Percentiles rank a stretch among this genome's conserved stretches.
Conservation (phyloP, 169 alveolate species). For the Eimeria necatrix region DNA sequence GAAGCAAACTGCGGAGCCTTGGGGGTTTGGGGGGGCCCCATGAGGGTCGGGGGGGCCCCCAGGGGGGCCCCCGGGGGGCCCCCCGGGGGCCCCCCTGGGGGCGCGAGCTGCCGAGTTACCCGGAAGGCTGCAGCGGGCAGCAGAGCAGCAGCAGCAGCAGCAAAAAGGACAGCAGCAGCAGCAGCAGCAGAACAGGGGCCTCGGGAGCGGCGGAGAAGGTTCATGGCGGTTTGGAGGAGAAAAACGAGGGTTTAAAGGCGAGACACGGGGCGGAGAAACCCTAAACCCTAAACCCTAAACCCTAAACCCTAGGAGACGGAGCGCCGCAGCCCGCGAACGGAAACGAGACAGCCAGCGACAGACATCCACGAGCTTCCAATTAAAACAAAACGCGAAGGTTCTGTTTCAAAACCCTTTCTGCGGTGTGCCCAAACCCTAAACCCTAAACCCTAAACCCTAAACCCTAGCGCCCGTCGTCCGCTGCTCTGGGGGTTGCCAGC, state of each 20-base stretch:
- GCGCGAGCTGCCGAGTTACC: neutral
- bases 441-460: slow-evolving; percentile 41
- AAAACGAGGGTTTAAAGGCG: neutral
- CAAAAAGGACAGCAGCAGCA: neutral
- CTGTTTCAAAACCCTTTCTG: too few species aligned
- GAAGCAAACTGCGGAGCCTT: neutral
- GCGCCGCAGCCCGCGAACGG: too few species aligned
- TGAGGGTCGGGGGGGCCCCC: too few species aligned
- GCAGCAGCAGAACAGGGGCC: neutral
- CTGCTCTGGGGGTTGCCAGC: neutral
- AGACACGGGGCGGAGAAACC: neutral
- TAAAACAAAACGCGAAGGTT: too few species aligned
- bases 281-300: slow-evolving; percentile 43
- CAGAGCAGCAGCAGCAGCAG: neutral
- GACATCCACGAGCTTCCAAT: too few species aligned
- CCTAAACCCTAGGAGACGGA: neutral
- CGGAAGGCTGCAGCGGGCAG: neutral
- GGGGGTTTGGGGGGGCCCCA: too few species aligned
- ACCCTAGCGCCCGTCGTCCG: slow-evolving; percentile 16
- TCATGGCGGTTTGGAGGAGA: too few species aligned
- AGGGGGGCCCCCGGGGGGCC: too few species aligned
- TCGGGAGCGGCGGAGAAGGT: too few species aligned
- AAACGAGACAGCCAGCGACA: too few species aligned
- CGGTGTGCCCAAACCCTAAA: neutral
- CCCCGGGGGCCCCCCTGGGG: too few species aligned